phyloP scores from a whole-genome alignment of 2,329 filamentous ascomycete genomes.

The Colletotrichum sojae region DNA sequence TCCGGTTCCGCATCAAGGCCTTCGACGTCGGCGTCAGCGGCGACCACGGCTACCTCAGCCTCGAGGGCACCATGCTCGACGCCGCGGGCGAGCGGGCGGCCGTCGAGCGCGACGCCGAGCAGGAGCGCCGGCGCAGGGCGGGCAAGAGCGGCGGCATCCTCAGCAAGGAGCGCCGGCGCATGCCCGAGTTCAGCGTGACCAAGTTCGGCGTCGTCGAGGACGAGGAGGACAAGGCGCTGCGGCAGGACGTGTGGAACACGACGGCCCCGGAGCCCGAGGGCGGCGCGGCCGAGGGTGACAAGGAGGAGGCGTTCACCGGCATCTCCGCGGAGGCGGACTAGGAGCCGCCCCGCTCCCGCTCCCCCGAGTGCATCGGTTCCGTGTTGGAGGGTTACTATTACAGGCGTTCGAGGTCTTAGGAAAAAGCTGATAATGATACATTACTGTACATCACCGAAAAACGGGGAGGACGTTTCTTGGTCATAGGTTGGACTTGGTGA shows the following conservation, averaged over 20 bases:
- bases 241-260: conserved; percentile 42
- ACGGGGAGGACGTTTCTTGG: not conserved
- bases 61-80: conserved; percentile 88
- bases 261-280: conserved; percentile 35
- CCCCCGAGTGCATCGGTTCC: conserved; percentile 23
- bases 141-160: conserved; percentile 41
- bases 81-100: conserved; percentile 75
- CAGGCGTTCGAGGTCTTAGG: conserved; percentile 38
- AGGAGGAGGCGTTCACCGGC: conserved; percentile 32
- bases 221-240: conserved; percentile 54
- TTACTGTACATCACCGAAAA: conserved; percentile 25
- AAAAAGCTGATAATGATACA: conserved; percentile 37
- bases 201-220: conserved; percentile 64
- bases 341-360: not conserved
- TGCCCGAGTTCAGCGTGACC: conserved; percentile 71
- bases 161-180: conserved; percentile 51
- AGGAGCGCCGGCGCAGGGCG: conserved; percentile 56
- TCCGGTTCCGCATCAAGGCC: conserved; percentile 86
- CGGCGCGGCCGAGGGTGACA: conserved; percentile 3
- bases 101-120: conserved; percentile 62
- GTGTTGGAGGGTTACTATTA: conserved; percentile 16
- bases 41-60: conserved; percentile 83
- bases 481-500: not conserved
- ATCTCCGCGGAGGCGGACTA: conserved; percentile 38
- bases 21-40: conserved; percentile 85